Percentiles rank a stretch among this genome's conserved stretches.
phyloP scores from a whole-genome alignment of 2,329 filamentous ascomycete genomes.

The Metarhizium anisopliae region DNA sequence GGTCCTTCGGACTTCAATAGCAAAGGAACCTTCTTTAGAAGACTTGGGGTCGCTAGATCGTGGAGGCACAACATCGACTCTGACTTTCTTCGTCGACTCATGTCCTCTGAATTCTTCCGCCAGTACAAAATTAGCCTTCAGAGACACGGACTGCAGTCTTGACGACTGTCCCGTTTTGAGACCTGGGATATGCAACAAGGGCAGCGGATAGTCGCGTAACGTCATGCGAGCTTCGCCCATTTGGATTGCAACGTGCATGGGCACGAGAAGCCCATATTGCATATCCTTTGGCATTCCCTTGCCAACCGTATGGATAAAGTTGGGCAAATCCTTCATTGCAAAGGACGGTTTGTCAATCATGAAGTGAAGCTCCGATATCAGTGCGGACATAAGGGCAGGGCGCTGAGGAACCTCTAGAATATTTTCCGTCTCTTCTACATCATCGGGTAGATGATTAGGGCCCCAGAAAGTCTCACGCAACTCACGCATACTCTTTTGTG shows the following conservation, averaged over 20 bases:
- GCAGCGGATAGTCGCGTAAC: conserved; percentile 86
- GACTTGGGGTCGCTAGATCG: conserved; percentile 43
- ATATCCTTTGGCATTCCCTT: conserved; percentile 93
- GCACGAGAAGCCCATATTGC: conserved; percentile 80
- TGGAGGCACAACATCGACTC: conserved; percentile 76
- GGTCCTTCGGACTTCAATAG: conserved; percentile 80
- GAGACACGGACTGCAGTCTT: conserved; percentile 68
- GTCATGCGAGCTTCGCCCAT: conserved; percentile 86
- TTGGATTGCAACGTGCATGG: conserved; percentile 79
- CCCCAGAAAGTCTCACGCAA: conserved; percentile 76
- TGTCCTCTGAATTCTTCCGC: conserved; percentile 83
- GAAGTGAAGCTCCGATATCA: conserved; percentile 78
- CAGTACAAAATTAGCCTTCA: conserved; percentile 88
- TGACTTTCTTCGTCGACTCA: conserved; percentile 71
- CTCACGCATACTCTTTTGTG: conserved; percentile 68
- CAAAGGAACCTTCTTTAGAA: conserved; percentile 57
- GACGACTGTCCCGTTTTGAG: conserved; percentile 73
- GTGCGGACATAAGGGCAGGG: conserved; percentile 70
- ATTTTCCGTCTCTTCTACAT: conserved; percentile 72
- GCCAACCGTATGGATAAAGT: conserved; percentile 81
- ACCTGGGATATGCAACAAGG: conserved; percentile 80
- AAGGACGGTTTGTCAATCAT: conserved; percentile 90
- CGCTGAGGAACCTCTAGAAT: conserved; percentile 80
- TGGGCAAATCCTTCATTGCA: conserved; percentile 67
- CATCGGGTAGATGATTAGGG: conserved; percentile 69